Percentiles rank a stretch among this genome's conserved stretches.
phyloP scores from a whole-genome alignment of 768 basidiomycete species.

The Gyrodon lividus region DNA sequence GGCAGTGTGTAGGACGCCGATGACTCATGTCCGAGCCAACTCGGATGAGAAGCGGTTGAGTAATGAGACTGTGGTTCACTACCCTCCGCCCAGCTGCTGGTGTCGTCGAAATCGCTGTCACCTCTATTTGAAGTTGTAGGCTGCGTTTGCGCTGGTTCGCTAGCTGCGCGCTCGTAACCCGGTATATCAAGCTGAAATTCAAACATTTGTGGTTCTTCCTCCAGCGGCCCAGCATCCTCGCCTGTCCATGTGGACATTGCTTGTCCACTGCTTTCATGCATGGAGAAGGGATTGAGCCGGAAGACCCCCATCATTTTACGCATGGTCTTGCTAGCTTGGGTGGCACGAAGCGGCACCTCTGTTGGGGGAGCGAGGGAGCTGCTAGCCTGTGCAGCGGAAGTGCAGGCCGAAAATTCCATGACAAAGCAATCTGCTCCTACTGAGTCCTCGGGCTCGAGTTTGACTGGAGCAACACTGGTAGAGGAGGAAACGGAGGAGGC shows the following conservation, averaged over 20 bases:
- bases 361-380: conserved; percentile 51
- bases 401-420: conserved; percentile 33
- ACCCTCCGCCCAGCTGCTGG: conserved; percentile 25
- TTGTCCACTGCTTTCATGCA: conserved; percentile 50
- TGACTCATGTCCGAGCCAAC: conserved; percentile 31
- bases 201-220: conserved; percentile 58
- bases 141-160: conserved; percentile 19
- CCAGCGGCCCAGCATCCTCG: conserved; percentile 57
- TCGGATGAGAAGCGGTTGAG: conserved; percentile 19
- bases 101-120: conserved; percentile 19
- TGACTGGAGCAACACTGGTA: conserved; percentile 28
- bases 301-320: conserved; percentile 76
- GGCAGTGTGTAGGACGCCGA: conserved; percentile 29
- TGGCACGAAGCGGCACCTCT: conserved; percentile 74
- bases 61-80: conserved; percentile 20
- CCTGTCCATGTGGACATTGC: conserved; percentile 44
- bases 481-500: conserved; percentile 35
- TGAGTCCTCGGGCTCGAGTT: conserved; percentile 31
- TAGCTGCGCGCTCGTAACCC: conserved; percentile 21
- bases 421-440: conserved; percentile 31
- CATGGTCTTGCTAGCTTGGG: conserved; percentile 69
- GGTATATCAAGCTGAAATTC: conserved; percentile 60
- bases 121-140: conserved; percentile 4
- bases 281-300: conserved; percentile 73
- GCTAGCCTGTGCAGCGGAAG: conserved; percentile 34